Percentiles rank a stretch among this genome's conserved stretches.
Conservation (phyloP, 2,329 filamentous ascomycete genomes). For the Fusarium sp. region DNA sequence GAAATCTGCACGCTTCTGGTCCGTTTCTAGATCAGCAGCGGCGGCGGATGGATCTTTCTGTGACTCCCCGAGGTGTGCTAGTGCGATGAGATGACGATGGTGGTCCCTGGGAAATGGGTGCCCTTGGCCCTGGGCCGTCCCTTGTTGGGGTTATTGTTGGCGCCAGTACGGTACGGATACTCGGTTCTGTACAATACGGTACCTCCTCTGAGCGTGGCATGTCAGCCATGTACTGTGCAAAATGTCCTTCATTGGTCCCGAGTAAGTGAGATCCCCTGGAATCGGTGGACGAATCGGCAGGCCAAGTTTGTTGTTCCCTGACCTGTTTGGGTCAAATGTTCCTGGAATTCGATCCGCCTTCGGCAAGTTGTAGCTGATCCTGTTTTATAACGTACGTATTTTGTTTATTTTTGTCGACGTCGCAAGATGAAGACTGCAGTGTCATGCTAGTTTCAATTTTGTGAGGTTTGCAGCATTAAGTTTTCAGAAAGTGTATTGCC, state of each 20-base stretch:
- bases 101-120: constrained; percentile 33
- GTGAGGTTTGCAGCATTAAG: not conserved
- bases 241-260: constrained; percentile 23
- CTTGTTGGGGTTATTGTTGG: constrained; percentile 23
- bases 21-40: constrained; percentile 49
- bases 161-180: constrained; percentile 1
- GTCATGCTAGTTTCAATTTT: not conserved
- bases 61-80: constrained; percentile 32
- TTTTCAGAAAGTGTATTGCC: not conserved
- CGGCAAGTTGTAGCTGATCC: constrained; percentile 31
- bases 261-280: constrained; percentile 30
- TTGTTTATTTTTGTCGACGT: constrained; percentile 22
- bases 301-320: constrained; percentile 39
- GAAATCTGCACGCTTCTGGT: constrained; percentile 47
- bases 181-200: not conserved
- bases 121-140: constrained; percentile 18
- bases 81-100: constrained; percentile 29
- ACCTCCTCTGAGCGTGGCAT: constrained; percentile 16
- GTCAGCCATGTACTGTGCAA: constrained; percentile 18
- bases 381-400: constrained; percentile 5
- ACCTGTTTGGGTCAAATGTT: constrained; percentile 39
- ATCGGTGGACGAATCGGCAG: constrained; percentile 34
- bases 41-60: constrained; percentile 42
- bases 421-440: not conserved
- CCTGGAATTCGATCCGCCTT: constrained; percentile 36